These are phyloP conservation scores for Thelonectria rubi DNA, from an alignment of 2,329 filamentous ascomycete genomes.

Conservation along the genomic window DNA sequence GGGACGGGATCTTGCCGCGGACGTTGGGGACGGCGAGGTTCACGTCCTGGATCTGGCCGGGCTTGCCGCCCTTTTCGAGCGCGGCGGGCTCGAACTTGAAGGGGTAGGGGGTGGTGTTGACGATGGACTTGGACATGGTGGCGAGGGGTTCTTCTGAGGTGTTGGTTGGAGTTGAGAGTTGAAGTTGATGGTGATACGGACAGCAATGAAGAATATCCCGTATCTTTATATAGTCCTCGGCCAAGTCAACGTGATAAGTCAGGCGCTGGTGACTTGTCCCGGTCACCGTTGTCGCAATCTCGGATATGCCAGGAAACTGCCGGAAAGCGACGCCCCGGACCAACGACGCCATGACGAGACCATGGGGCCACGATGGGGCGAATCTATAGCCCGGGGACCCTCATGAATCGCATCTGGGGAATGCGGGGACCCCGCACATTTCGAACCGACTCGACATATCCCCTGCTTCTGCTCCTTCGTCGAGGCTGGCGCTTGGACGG, in stretches of 20 bases:
- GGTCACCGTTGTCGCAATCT: neutral
- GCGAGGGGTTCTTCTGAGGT: neutral
- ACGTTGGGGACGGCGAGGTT: slow-evolving; percentile 24
- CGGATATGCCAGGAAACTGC: slow-evolving; percentile 26
- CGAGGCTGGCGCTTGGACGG: neutral
- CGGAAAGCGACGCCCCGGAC: slow-evolving; percentile 14
- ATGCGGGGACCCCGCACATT: slow-evolving; percentile 15
- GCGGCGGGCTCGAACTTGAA: slow-evolving; percentile 41
- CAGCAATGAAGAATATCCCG: neutral
- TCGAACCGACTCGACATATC: neutral
- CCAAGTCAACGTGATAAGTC: neutral
- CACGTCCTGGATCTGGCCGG: slow-evolving; percentile 23
- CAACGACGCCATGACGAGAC: neutral
- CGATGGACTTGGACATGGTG: slow-evolving; percentile 38
- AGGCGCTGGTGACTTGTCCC: neutral
- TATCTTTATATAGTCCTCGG: neutral
- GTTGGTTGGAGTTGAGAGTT: neutral
- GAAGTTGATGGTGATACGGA: no score
- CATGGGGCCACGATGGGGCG: neutral
- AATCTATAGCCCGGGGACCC: neutral
- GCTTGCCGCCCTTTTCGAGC: slow-evolving; percentile 27
- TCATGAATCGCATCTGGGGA: slow-evolving; percentile 8
- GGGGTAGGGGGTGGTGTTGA: slow-evolving; percentile 46
- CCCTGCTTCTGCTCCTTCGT: neutral
- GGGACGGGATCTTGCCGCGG: slow-evolving; percentile 45